These are phyloP conservation scores for Hemisphaericaspora nanyangensis DNA, from an alignment of 805 yeast species.

Conservation along the genomic window DNA sequence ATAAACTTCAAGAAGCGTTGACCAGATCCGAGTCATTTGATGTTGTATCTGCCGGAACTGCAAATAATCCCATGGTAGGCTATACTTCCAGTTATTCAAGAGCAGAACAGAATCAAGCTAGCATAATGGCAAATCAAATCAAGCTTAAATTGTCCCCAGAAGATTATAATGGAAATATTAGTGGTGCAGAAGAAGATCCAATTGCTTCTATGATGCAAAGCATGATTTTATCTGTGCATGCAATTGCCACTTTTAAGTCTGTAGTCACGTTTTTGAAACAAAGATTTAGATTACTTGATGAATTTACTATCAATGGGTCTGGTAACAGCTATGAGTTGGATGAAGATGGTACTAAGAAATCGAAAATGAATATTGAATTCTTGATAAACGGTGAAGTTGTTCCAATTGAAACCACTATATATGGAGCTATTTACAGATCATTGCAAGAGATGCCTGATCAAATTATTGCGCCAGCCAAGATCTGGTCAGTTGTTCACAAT, in stretches of 20 bases:
- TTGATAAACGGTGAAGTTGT: constrained; percentile 52
- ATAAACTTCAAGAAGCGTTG: constrained; percentile 66
- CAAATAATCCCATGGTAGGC: constrained; percentile 3
- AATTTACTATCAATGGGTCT: constrained; percentile 11
- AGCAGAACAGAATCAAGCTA: constrained; percentile 36
- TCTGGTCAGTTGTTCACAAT: constrained; percentile 59
- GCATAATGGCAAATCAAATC: constrained; percentile 69
- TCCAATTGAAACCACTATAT: constrained; percentile 66
- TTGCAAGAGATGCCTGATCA: constrained; percentile 36
- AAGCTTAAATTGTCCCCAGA: constrained; percentile 46
- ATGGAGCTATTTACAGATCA: constrained; percentile 65
- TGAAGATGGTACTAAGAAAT: constrained; percentile 11
- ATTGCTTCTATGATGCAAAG: constrained; percentile 22
- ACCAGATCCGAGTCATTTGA: constrained; percentile 73
- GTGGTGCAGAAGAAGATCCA: constrained; percentile 8
- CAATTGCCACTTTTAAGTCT: constrained; percentile 56
- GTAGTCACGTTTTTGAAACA: constrained; percentile 45
- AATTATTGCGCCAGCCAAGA: constrained; percentile 40
- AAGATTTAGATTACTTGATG: constrained; percentile 31
- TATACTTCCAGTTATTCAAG: constrained; percentile 3
- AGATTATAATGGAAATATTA: too few species aligned
- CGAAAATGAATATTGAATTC: constrained; percentile 45
- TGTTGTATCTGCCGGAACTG: constrained; percentile 47
- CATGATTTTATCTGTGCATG: constrained; percentile 50
- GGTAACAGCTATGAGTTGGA: constrained; percentile 11